Base-by-base conservation (phyloP, 2,329 filamentous ascomycete genomes). In the Arachnomyces sp. region DNA sequence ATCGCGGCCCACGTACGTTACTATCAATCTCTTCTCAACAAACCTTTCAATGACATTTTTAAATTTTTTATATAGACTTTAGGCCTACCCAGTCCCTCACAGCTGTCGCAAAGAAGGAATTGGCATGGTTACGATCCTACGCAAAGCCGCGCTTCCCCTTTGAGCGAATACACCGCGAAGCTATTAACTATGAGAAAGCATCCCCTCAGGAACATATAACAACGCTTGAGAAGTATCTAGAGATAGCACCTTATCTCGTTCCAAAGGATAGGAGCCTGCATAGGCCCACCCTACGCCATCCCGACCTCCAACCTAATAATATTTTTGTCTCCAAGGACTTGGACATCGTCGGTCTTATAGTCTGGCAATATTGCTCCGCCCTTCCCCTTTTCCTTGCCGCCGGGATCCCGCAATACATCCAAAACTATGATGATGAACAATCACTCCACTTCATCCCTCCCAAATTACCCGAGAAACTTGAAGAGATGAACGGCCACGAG, bases 291-390 rank as follows among this genome's bases (percentile, higher is more conserved):
- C 31, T 57, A 4, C 46, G 52, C 7, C 50, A 57, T 36, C 54
- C 54, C 5, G 51, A 57, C 43, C 45, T 57, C 34, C 45, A 45
- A 39, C 60, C 53, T 6, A 52, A 50, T 29, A 60, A 60, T 37
- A 52, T 59, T 9, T 54, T 60, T 18, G 46, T 59, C 1, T 49
- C 47, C 16, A 38, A 58, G 4, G 41, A 56, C 21, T 49, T 54
- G 34, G 54, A 58, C 7, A 59, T 68, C 15, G 50, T 50, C 18
- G 45, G 60, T 18, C 42, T 69, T 1, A 65, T 69, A 28, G 64
- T 69, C 43, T 69, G 63, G 65, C 63, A 69, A 46, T 54, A 67
- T 45, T 51, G 51, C 31, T 34, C 53, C 3, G 48, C 57, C 18
- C 55, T 66, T 13, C 65, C 63, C 3, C 56, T 59, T 7, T 60